Evolutionary conservation across 129 eudicot species (phyloP).

Genomic region (Gnaphalium uliginosum): DNA sequence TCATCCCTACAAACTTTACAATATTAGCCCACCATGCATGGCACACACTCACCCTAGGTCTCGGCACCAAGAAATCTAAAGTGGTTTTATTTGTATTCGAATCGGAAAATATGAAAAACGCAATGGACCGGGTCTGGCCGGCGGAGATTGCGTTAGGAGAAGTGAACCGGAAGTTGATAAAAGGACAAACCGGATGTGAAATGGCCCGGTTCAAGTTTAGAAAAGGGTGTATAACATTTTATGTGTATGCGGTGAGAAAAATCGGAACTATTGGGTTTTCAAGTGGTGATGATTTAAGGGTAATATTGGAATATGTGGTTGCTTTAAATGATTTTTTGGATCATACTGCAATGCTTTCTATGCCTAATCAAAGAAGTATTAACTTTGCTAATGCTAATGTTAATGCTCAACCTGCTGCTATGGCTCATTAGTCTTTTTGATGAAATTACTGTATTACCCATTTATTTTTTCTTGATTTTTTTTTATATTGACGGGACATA

Average conservation of each 20-base stretch:
- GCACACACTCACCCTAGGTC: conserved; percentile 97
- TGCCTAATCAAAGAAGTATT: conserved; percentile 84
- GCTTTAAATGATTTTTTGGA: conserved; percentile 90
- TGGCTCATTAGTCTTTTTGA: conserved; percentile 53
- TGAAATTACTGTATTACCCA: conserved; percentile 17
- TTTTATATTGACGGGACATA: conserved; percentile 11
- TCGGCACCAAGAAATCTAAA: conserved; percentile 86
- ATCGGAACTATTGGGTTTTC: conserved; percentile 58
- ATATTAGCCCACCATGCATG: conserved; percentile 97
- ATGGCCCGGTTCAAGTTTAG: conserved; percentile 91
- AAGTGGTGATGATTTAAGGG: conserved; percentile 74
- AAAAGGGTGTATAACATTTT: conserved; percentile 93
- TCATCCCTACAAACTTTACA: conserved; percentile 88
- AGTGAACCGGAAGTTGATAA: conserved; percentile 70
- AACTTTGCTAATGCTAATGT: conserved; percentile 36
- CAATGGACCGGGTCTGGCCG: conserved; percentile 76
- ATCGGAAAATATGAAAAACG: conserved; percentile 51
- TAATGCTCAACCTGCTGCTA: conserved; percentile 45
- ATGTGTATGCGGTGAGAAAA: conserved; percentile 75
- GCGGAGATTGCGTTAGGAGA: conserved; percentile 79
- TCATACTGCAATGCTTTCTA: conserved; percentile 95
- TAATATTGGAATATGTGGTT: conserved; percentile 66
- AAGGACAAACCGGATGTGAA: conserved; percentile 65
- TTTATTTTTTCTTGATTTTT: neutral
- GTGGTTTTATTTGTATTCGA: conserved; percentile 77